A percentile compares a stretch with the other conserved stretches of the same genome.
phyloP scores from a whole-genome alignment of 2,329 filamentous ascomycete species.

The Volutella citrinella region DNA sequence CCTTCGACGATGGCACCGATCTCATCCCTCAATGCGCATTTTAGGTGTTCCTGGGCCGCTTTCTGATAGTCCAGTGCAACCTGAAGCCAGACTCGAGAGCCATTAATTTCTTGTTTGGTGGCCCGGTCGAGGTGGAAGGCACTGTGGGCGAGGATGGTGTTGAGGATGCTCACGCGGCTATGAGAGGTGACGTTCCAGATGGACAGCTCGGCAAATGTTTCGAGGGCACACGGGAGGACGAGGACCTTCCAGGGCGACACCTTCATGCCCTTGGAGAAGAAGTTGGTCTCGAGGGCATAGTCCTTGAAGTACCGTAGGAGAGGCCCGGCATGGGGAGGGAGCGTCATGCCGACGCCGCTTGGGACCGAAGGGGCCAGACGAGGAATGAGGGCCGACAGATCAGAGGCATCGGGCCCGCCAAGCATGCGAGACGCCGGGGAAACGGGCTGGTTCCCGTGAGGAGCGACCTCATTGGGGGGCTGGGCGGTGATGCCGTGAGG shows the following conservation, averaged over 20 bases:
- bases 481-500: no score
- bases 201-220: conserved; percentile 39
- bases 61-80: conserved; percentile 28
- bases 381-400: no score
- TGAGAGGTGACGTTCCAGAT: conserved; percentile 37
- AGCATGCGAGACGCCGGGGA: no score
- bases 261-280: conserved; percentile 25
- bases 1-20: no score
- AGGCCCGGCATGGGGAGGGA: conserved; percentile 22
- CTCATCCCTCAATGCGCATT: conserved; percentile 32
- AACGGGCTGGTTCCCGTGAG: no score
- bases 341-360: neutral
- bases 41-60: conserved; percentile 29
- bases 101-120: conserved; percentile 3
- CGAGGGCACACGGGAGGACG: conserved; percentile 39
- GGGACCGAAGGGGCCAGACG: no score
- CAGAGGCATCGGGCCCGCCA: no score
- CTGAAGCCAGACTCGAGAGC: conserved; percentile 24
- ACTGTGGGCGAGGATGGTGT: conserved; percentile 38
- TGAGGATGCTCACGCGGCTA: conserved; percentile 36
- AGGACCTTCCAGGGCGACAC: conserved; percentile 44
- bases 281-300: conserved; percentile 24
- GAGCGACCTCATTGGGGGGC: no score
- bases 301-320: conserved; percentile 28
- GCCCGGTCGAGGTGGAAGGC: conserved; percentile 37